Evolutionary conservation across 345 rosid species (phyloP).

Genomic region (Pistacia integerrima): DNA sequence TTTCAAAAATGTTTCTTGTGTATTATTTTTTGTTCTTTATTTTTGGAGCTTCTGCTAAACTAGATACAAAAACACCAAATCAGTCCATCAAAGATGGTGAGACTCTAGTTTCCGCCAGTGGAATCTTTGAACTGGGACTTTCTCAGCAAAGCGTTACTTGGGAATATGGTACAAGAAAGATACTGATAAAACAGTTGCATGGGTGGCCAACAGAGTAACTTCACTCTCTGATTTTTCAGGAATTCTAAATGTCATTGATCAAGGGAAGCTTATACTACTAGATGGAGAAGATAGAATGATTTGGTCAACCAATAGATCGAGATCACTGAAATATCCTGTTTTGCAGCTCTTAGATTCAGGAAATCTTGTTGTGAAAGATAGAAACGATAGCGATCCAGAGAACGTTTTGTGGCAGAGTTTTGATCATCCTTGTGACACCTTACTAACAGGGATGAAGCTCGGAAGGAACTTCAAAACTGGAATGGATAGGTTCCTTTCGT

Average conservation of each 20-base stretch:
- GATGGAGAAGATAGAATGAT: background rate
- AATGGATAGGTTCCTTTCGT: constrained; percentile 28
- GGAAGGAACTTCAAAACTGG: constrained; percentile 40
- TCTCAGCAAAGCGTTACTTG: constrained; percentile 36
- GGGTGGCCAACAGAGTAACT: constrained; percentile 37
- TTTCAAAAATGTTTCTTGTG: background rate
- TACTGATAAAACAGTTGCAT: constrained; percentile 28
- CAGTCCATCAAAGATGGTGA: constrained; percentile 24
- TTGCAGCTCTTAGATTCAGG: constrained; percentile 48
- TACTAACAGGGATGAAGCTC: constrained; percentile 53
- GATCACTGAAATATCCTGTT: constrained; percentile 20
- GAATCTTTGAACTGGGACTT: constrained; percentile 43
- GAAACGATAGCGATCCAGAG: background rate
- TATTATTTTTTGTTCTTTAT: background rate
- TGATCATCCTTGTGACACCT: constrained; percentile 47
- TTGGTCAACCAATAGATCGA: constrained; percentile 39
- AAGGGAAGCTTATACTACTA: constrained; percentile 10
- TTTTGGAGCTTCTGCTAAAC: background rate
- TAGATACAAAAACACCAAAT: constrained; percentile 9
- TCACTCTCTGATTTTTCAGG: constrained; percentile 21
- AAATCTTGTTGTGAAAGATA: constrained; percentile 44
- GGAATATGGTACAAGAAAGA: constrained; percentile 49
- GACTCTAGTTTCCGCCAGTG: constrained; percentile 23
- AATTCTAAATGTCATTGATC: constrained; percentile 3
- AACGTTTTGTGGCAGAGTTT: constrained; percentile 56